Base-by-base conservation (phyloP, 148 eudicot species). In the Rhododendron kiyosumense region DNA sequence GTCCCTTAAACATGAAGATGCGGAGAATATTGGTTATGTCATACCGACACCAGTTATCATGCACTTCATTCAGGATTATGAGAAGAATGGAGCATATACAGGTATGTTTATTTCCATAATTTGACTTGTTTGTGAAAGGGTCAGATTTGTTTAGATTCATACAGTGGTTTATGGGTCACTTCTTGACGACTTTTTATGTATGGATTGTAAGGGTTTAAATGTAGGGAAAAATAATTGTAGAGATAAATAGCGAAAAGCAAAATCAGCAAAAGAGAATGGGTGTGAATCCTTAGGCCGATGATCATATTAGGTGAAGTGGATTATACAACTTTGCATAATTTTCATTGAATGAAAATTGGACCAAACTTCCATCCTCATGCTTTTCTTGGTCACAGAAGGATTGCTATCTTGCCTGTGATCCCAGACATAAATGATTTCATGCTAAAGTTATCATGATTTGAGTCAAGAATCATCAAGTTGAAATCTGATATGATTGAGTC, bases 31-130 rank as follows among this genome's bases (percentile, higher is more conserved):
- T 57, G 93, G 91, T 51, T 89, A 89, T 85, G 90, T 91, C 54
- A 91, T 91, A 86, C 93, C 93, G 69, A 91, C 91, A 2, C 88
- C 93, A n/a, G 91, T 91, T 81, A 87, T 91, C 34, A 63, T 38
- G 82, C 93, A 91, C 77, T 91, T 91, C 65, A 88, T 91, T 26
- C 83, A 48, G 26, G 93, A 91, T 46, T 91, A 89, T 85, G 93
- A 86, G 87, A 87, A 87, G 81, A 91, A 91, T 88, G 93, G 91
- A 85, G 87, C 81, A 78, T 91, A 89, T 91, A 89, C 91, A 79
- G 93, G 93, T 91, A 76, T 85, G 87, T 76, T 49, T 51, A 51
- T 38, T 73, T 24, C 49, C 63, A 82, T 34, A n/a, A 49, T 45
- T 69, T 38, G 28, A 28, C 59, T 81, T 49, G 30, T 36, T 65